Percentiles rank a stretch among this genome's conserved stretches.
Evolutionary conservation across 139 green algal species (phyloP).

Genomic region (Closterium sp.): DNA sequence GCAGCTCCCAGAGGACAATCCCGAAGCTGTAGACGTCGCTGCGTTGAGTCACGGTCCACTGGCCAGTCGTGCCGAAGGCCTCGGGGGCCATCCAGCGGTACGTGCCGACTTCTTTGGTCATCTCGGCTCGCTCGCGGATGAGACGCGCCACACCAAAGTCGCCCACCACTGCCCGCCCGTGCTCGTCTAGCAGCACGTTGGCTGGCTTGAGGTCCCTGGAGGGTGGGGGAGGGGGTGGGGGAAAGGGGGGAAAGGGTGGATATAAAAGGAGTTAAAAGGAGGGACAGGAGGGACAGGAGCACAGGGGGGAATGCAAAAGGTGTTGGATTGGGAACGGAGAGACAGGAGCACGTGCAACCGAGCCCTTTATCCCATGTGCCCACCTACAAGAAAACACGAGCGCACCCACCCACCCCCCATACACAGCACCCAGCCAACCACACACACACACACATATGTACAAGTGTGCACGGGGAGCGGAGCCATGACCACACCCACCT

Average conservation of each 20-base stretch:
- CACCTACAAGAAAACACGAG: too few species aligned
- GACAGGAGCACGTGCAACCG: too few species aligned
- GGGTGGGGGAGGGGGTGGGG: neutral
- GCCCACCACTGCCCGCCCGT: conserved; percentile 62
- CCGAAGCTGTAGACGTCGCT: conserved; percentile 85
- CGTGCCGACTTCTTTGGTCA: conserved; percentile 98
- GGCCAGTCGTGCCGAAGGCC: conserved; percentile 87
- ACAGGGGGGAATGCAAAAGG: too few species aligned
- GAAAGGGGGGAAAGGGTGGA: too few species aligned
- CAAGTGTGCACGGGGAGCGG: too few species aligned
- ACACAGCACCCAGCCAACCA: neutral
- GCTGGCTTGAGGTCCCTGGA: conserved; percentile 64
- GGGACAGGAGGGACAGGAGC: too few species aligned
- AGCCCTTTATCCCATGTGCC: too few species aligned
- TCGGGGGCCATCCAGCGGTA: conserved; percentile 99
- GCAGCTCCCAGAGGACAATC: conserved; percentile 89
- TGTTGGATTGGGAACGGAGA: too few species aligned
- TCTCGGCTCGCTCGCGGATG: conserved; percentile 71
- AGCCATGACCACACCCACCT: neutral
- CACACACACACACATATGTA: neutral
- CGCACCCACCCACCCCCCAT: neutral
- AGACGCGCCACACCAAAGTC: conserved; percentile 97
- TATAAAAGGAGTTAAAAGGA: too few species aligned
- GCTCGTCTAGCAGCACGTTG: conserved; percentile 87
- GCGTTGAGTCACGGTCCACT: conserved; percentile 57